These are phyloP conservation scores for Dothistroma pini DNA, from an alignment of 2,329 filamentous ascomycete species.

Conservation along the genomic window DNA sequence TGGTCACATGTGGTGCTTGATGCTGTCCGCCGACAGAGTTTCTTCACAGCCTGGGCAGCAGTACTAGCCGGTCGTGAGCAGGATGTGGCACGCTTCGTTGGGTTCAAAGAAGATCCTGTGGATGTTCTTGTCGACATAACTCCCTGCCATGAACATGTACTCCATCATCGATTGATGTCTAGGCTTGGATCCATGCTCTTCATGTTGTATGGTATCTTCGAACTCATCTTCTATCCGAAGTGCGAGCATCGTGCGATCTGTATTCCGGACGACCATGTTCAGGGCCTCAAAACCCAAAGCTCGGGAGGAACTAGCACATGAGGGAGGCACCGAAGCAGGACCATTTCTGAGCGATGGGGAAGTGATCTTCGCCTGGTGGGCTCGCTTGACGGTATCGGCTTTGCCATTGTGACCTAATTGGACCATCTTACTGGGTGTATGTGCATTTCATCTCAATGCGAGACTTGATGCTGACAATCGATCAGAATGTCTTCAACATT, in stretches of 20 bases:
- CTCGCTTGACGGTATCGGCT: constrained; percentile 3
- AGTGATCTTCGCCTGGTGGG: constrained; percentile 26
- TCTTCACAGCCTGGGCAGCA: constrained; percentile 26
- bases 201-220: constrained; percentile 11
- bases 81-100: constrained; percentile 16
- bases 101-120: constrained; percentile 25
- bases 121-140: constrained; percentile 18
- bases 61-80: constrained; percentile 27
- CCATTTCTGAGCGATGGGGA: constrained; percentile 28
- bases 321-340: constrained; percentile 11
- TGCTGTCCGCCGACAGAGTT: constrained; percentile 18
- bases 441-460: constrained; percentile 11
- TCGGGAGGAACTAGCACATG: constrained; percentile 14
- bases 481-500: constrained; percentile 27
- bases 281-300: constrained; percentile 14
- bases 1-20: constrained; percentile 29
- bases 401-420: neutral
- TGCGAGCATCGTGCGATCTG: constrained; percentile 4
- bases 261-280: constrained; percentile 20
- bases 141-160: constrained; percentile 18
- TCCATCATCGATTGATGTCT: constrained; percentile 10
- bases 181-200: constrained; percentile 13
- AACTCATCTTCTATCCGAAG: constrained; percentile 5
- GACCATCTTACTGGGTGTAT: neutral
- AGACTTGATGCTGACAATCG: neutral